Percentiles rank a stretch among this genome's conserved stretches.
Evolutionary conservation across 2,329 filamentous ascomycete species (phyloP).

Genomic region (Fusarium temperatum): DNA sequence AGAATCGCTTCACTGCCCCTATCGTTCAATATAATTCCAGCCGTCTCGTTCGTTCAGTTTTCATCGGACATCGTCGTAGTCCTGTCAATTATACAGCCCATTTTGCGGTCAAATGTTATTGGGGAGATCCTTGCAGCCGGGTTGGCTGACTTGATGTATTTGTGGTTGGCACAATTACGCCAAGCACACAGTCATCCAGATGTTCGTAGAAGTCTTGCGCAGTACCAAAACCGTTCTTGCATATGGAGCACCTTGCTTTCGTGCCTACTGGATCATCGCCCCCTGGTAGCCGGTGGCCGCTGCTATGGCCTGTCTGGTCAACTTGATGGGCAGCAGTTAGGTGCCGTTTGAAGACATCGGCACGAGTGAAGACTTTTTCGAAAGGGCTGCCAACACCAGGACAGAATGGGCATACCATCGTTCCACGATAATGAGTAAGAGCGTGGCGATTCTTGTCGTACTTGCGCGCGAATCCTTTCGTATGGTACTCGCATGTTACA

Average conservation of each 20-base stretch:
- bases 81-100: neutral
- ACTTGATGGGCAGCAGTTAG: conserved; percentile 92
- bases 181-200: conserved; percentile 74
- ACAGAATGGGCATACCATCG: conserved; percentile 97
- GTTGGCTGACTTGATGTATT: conserved; percentile 13
- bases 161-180: conserved; percentile 61
- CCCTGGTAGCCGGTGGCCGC: conserved; percentile 59
- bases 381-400: conserved; percentile 85
- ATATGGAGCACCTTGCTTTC: conserved; percentile 91
- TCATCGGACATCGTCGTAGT: neutral
- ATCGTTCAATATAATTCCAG: conserved; percentile 11
- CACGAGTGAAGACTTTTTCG: conserved; percentile 95
- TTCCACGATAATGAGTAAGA: conserved; percentile 96
- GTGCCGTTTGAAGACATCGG: conserved; percentile 97
- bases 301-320: conserved; percentile 92
- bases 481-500: conserved; percentile 89
- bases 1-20: conserved; percentile 1
- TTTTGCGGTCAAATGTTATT: neutral
- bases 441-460: conserved; percentile 99
- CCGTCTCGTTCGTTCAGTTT: conserved; percentile 13
- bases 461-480: conserved; percentile 93
- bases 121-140: conserved; percentile 18
- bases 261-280: conserved; percentile 47
- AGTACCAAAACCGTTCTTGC: conserved; percentile 78
- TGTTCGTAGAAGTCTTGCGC: conserved; percentile 99